Conservation (phyloP, 768 basidiomycete genomes). For the Cyclocybe cylindracea region DNA sequence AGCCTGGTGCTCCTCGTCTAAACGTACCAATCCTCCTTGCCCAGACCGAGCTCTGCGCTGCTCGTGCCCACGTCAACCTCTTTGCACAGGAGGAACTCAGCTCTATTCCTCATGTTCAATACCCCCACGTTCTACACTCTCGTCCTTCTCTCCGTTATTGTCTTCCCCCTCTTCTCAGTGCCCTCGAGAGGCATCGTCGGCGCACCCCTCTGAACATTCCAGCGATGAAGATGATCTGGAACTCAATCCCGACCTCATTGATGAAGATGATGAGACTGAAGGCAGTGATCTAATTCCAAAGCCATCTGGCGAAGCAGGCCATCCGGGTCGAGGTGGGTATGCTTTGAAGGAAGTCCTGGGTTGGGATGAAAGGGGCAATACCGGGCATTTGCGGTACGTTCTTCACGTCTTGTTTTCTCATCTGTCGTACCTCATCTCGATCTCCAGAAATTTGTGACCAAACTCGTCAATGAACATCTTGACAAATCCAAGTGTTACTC, state of each 20-base stretch:
- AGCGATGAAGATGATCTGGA: neutral
- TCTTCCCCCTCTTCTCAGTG: too few species aligned
- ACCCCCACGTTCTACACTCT: neutral
- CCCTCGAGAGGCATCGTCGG: too few species aligned
- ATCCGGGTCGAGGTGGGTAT: constrained; percentile 23
- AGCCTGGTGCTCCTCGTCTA: constrained; percentile 16
- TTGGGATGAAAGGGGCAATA: constrained; percentile 17
- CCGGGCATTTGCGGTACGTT: constrained; percentile 19
- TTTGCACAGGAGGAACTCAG: constrained; percentile 10
- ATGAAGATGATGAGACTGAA: neutral
- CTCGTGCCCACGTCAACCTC: neutral
- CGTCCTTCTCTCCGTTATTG: too few species aligned
- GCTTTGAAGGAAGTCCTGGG: constrained; percentile 17
- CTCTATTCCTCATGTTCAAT: neutral
- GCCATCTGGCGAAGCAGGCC: constrained; percentile 21
- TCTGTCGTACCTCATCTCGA: too few species aligned
- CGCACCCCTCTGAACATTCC: neutral
- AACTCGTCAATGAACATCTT: constrained; percentile 10
- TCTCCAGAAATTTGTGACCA: constrained; percentile 7
- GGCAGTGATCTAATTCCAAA: constrained; percentile 19
- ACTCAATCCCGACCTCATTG: neutral
- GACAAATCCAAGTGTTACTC: constrained; percentile 7
- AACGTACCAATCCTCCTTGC: constrained; percentile 11
- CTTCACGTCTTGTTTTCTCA: neutral
- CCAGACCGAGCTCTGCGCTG: constrained; percentile 10